A percentile compares a stretch with the other conserved stretches of the same genome.
Conservation (phyloP, 164 flowering plant species). For the Annona squamosa region DNA sequence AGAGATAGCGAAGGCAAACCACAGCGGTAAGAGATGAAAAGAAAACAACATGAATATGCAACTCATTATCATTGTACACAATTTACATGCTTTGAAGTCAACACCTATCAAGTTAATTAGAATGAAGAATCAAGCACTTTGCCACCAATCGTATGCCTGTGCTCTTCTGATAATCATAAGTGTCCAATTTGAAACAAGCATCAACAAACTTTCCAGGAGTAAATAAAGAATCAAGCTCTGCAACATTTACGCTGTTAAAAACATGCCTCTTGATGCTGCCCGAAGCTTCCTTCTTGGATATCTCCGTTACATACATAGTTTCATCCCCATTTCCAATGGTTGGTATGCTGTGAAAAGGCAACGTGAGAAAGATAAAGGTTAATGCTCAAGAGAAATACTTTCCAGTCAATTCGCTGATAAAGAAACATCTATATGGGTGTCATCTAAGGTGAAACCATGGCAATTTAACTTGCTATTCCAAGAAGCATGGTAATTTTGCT, state of each 20-base stretch:
- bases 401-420: too few species aligned
- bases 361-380: background rate
- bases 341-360: constrained; percentile 51
- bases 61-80: too few species aligned
- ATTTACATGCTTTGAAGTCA: too few species aligned
- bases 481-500: too few species aligned
- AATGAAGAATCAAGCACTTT: constrained; percentile 35
- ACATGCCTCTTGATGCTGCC: constrained; percentile 40
- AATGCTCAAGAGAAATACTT: background rate
- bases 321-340: constrained; percentile 38
- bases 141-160: constrained; percentile 67
- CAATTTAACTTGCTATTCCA: too few species aligned
- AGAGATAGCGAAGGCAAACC: too few species aligned
- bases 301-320: constrained; percentile 49
- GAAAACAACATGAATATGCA: too few species aligned
- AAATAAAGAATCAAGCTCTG: constrained; percentile 54
- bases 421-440: too few species aligned
- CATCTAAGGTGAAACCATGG: too few species aligned
- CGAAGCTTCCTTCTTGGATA: constrained; percentile 55
- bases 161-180: constrained; percentile 65
- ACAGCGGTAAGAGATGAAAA: too few species aligned
- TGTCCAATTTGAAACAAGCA: constrained; percentile 58
- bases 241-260: constrained; percentile 46
- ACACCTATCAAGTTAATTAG: constrained; percentile 10
- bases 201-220: constrained; percentile 51